phyloP scores from a whole-genome alignment of 352 stramenopile genomes.

The Pythium brachiatum region DNA sequence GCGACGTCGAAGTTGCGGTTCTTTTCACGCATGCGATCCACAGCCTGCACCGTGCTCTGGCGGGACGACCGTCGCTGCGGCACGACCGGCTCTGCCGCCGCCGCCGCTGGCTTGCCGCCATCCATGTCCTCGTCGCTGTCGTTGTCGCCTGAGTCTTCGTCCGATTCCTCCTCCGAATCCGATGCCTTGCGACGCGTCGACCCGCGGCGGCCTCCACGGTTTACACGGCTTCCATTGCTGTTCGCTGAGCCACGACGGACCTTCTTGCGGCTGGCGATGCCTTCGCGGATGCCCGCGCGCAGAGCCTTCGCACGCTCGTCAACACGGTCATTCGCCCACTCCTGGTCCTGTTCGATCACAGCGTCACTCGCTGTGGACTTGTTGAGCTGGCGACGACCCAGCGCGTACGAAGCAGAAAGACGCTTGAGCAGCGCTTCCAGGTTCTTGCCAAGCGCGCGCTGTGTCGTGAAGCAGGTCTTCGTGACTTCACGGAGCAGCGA shows the following conservation, averaged over 20 bases:
- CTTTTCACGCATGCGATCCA: slow-evolving; percentile 59
- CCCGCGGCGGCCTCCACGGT: slow-evolving; percentile 21
- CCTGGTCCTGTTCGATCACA: slow-evolving; percentile 43
- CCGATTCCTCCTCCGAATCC: slow-evolving; percentile 12
- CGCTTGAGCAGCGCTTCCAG: slow-evolving; percentile 47
- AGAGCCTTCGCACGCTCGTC: slow-evolving; percentile 42
- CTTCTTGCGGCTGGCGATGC: slow-evolving; percentile 25
- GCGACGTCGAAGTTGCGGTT: slow-evolving; percentile 54
- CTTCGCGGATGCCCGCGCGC: slow-evolving; percentile 33
- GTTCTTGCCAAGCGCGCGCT: slow-evolving; percentile 44
- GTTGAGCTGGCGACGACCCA: slow-evolving; percentile 30
- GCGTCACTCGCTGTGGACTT: slow-evolving; percentile 28
- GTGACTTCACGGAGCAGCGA: slow-evolving; percentile 48
- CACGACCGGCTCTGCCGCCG: not conserved
- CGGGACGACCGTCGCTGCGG: slow-evolving; percentile 45
- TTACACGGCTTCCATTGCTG: slow-evolving; percentile 27
- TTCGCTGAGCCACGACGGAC: slow-evolving; percentile 28
- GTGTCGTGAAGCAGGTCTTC: slow-evolving; percentile 37
- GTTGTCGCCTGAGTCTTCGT: slow-evolving; percentile 7
- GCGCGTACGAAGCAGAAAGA: slow-evolving; percentile 23
- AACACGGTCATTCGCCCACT: slow-evolving; percentile 46
- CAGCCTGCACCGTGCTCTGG: slow-evolving; percentile 53
- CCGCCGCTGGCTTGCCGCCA: not conserved
- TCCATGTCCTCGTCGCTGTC: slow-evolving; percentile 16
- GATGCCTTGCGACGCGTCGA: slow-evolving; percentile 14